Base-by-base conservation (phyloP, 2,329 filamentous ascomycete genomes). In the Geosmithia morbida region DNA sequence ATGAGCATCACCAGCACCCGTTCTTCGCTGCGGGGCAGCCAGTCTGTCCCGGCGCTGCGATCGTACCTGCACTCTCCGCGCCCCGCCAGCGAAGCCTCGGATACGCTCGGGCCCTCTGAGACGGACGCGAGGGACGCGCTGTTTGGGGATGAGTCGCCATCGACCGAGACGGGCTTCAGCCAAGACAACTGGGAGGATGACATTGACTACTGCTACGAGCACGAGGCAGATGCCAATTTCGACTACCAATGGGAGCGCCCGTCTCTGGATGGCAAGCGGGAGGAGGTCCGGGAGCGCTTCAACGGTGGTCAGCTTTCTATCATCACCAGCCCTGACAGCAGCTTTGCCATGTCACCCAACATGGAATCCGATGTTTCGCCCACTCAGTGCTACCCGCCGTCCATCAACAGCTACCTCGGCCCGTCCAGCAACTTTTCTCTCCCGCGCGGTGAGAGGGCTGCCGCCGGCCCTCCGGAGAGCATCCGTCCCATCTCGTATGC, bases 141-240 rank as follows among this genome's bases (percentile, higher is more conserved):
- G 7, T 30, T 11, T 14, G 37, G 13, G 2, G 56, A 57, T 18
- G 55, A 53, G 2, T 58, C 60, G 33, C 33, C 33, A 11, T 37
- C 33, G 33, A 37, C 33, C 3, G 33, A 37, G 33, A 37, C 14
- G 33, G 33, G 33, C 33, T 37, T 37, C 33, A 16, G 11, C 19
- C 61, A 62, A 7, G 69, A 72, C 53, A 79, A 66, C 53, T 84
- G 80, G 80, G 80, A 84, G 55, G 78, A 81, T 46, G 78, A 78
- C 51, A 83, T 84, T 51, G 80, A 84, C 56, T 84, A 82, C 59
- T 82, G 77, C 56, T 84, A 84, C 55, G 79, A 83, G 52, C 76
- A 84, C 54, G 79, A 79, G 52, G 77, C 72, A 13, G 80, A 83
- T 58, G 79, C 78, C 7, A 69, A 82, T 59, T 83, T 77, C 56